phyloP scores from a whole-genome alignment of 2,329 filamentous ascomycete species.

The Aspergillus uvarum region DNA sequence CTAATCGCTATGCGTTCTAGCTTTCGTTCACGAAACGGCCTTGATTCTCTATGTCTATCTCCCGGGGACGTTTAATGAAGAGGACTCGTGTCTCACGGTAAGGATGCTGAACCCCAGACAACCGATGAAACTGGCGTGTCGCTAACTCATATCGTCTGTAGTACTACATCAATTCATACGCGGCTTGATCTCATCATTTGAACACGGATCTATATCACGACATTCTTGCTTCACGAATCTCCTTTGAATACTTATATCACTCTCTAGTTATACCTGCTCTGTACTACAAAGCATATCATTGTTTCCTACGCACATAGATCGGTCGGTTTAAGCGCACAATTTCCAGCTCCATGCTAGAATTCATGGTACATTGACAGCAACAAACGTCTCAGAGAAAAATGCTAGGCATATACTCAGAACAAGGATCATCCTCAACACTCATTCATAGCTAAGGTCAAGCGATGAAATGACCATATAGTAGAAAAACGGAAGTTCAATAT shows the following conservation, averaged over 20 bases:
- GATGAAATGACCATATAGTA: not conserved
- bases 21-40: slow-evolving; percentile 48
- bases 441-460: slow-evolving; percentile 6
- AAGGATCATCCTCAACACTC: slow-evolving; percentile 3
- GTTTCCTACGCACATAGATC: not conserved
- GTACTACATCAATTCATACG: slow-evolving; percentile 50
- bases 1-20: slow-evolving; percentile 18
- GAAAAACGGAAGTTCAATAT: not conserved
- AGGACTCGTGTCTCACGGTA: slow-evolving; percentile 49
- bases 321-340: not conserved
- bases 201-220: not conserved
- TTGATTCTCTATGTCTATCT: slow-evolving; percentile 49
- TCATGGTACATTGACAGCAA: no score
- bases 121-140: no score
- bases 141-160: slow-evolving; percentile 17
- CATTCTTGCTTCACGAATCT: not conserved
- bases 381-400: not conserved
- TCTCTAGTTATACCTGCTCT: not conserved
- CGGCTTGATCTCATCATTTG: slow-evolving; percentile 21
- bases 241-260: not conserved
- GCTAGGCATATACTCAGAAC: not conserved
- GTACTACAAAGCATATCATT: not conserved
- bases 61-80: slow-evolving; percentile 41
- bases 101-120: slow-evolving; percentile 18
- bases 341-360: not conserved